Evolutionary conservation across 345 rosid species (phyloP).

Genomic region (Murraya paniculata): DNA sequence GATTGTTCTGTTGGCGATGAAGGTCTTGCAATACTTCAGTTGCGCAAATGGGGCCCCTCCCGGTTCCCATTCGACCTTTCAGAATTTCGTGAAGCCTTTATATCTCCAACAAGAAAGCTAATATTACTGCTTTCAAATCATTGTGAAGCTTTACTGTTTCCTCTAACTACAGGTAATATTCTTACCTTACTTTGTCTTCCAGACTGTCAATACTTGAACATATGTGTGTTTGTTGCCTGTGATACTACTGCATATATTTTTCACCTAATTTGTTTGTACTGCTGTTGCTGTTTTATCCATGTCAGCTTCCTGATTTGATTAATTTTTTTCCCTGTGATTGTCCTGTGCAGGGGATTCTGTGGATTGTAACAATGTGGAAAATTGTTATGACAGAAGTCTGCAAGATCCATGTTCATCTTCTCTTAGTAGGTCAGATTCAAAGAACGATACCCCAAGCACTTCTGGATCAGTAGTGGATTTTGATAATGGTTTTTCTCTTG

Average conservation of each 20-base stretch:
- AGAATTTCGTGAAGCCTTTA: conserved; percentile 83
- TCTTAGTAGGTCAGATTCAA: conserved; percentile 43
- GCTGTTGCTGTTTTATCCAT: conserved; percentile 11
- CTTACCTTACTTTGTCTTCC: conserved; percentile 4
- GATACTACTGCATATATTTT: neutral
- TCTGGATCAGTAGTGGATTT: conserved; percentile 51
- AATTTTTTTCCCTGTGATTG: neutral
- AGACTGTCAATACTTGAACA: conserved; percentile 5
- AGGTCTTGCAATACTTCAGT: conserved; percentile 61
- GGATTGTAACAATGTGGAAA: conserved; percentile 31
- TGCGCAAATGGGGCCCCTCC: conserved; percentile 78
- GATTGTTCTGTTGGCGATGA: conserved; percentile 41
- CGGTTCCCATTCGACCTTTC: conserved; percentile 53
- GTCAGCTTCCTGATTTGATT: conserved; percentile 1
- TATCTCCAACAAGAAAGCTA: conserved; percentile 80
- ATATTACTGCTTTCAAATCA: conserved; percentile 66
- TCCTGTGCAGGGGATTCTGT: conserved; percentile 39
- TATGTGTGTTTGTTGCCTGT: neutral
- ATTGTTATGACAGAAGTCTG: conserved; percentile 27
- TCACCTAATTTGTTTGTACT: neutral
- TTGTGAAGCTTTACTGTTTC: conserved; percentile 69
- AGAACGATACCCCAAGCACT: conserved; percentile 38
- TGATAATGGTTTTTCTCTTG: conserved; percentile 39
- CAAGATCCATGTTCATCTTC: conserved; percentile 36
- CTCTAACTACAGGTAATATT: conserved; percentile 56